phyloP scores from a whole-genome alignment of 257 asterid species.

The Nicotiana tomentosiformis region DNA sequence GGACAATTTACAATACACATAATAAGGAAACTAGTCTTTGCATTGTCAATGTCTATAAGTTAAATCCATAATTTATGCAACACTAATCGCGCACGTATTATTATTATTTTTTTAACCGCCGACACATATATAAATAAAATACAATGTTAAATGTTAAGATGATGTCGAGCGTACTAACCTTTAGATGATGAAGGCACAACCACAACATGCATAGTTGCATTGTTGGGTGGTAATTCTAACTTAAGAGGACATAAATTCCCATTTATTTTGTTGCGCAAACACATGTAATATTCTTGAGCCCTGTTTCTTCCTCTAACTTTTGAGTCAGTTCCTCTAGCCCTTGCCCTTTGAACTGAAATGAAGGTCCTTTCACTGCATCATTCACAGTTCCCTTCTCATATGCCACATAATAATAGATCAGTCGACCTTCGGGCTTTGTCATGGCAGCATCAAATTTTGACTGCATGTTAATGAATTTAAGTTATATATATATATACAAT shows the following conservation, averaged over 20 bases:
- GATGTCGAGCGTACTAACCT: constrained; percentile 22
- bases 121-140: too few relatives aligned
- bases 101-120: too few relatives aligned
- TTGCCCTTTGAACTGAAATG: constrained; percentile 52
- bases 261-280: constrained; percentile 66
- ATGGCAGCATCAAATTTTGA: constrained; percentile 49
- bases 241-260: constrained; percentile 82
- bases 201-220: constrained; percentile 62
- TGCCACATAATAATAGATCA: constrained; percentile 50
- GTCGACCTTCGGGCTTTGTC: constrained; percentile 57
- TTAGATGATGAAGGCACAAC: constrained; percentile 58
- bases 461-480: constrained; percentile 29
- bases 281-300: constrained; percentile 52
- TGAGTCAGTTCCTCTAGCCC: constrained; percentile 47
- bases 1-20: too few relatives aligned
- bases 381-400: constrained; percentile 66
- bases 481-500: too few relatives aligned
- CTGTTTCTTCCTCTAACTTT: constrained; percentile 57
- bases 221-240: constrained; percentile 86
- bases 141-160: too few relatives aligned
- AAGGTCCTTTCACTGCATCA: constrained; percentile 52
- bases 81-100: too few relatives aligned
- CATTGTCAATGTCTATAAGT: too few relatives aligned
- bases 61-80: too few relatives aligned
- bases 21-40: too few relatives aligned